A percentile compares a stretch with the other conserved stretches of the same genome.
These are phyloP conservation scores for Atkinsonella texensis DNA, from an alignment of 2,329 filamentous ascomycete genomes.

Conservation along the genomic window DNA sequence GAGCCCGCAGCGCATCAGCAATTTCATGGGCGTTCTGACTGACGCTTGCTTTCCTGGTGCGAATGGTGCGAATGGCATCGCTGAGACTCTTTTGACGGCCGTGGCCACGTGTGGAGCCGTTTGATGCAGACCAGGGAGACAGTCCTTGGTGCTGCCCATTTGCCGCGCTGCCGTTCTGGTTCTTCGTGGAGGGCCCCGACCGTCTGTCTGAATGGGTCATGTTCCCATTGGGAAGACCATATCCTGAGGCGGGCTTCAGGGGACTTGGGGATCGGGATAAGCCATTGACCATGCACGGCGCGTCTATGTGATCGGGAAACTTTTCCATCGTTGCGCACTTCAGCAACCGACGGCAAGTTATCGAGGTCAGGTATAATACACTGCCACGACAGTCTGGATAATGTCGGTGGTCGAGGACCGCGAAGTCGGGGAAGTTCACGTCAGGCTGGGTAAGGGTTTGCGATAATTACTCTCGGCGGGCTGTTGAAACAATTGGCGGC, in stretches of 20 bases:
- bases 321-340: constrained; percentile 33
- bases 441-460: neutral
- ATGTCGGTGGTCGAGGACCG: neutral
- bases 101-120: constrained; percentile 36
- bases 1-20: constrained; percentile 79
- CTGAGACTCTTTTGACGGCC: constrained; percentile 73
- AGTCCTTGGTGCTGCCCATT: constrained; percentile 1
- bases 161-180: constrained; percentile 1
- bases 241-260: constrained; percentile 14
- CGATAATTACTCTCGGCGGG: neutral
- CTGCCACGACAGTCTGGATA: neutral
- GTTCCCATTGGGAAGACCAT: constrained; percentile 15
- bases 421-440: neutral
- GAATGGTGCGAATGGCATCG: constrained; percentile 76
- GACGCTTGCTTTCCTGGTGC: constrained; percentile 70
- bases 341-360: neutral
- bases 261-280: constrained; percentile 16
- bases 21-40: constrained; percentile 90
- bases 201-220: constrained; percentile 13
- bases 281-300: constrained; percentile 18
- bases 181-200: neutral
- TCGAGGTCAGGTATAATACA: neutral
- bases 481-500: neutral
- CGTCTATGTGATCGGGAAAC: constrained; percentile 44
- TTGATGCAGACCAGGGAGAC: constrained; percentile 16